A percentile compares a stretch with the other conserved stretches of the same genome.
These are phyloP conservation scores for Fistulina hepatica DNA, from an alignment of 1,284 basidiomycete genomes.

Conservation along the genomic window DNA sequence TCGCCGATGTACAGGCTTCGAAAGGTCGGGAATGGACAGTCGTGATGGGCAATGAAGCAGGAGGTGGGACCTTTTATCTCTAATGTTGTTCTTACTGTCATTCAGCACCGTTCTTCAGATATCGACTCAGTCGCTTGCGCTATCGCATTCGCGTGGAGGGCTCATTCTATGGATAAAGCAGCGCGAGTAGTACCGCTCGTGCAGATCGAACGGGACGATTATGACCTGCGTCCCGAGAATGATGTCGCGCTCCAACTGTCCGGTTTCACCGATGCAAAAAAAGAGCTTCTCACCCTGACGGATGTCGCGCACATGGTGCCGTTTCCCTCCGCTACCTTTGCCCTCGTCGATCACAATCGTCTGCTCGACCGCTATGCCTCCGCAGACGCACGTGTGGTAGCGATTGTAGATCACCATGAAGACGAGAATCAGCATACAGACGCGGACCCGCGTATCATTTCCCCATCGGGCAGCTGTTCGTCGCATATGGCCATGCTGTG, in stretches of 20 bases:
- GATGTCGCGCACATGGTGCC: constrained; percentile 38
- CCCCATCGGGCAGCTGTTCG: constrained; percentile 66
- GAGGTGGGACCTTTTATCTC: constrained; percentile 45
- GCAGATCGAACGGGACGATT: constrained; percentile 59
- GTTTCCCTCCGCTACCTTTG: constrained; percentile 58
- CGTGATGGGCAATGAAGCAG: constrained; percentile 87
- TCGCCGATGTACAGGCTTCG: constrained; percentile 10
- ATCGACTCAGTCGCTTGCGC: constrained; percentile 81
- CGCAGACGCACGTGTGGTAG: constrained; percentile 43
- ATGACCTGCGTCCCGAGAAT: constrained; percentile 83
- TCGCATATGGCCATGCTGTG: constrained; percentile 59
- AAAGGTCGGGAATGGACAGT: constrained; percentile 55
- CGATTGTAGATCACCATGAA: constrained; percentile 89
- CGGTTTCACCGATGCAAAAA: constrained; percentile 34
- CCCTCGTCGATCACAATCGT: constrained; percentile 84
- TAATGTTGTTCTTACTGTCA: constrained; percentile 5
- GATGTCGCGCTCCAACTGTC: constrained; percentile 56
- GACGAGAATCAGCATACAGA: constrained; percentile 67
- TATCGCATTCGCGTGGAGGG: constrained; percentile 74
- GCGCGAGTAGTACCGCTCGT: constrained; percentile 74
- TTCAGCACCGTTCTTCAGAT: constrained; percentile 39
- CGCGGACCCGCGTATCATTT: constrained; percentile 59
- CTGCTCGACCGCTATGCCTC: constrained; percentile 43
- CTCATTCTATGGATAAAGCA: too few relatives aligned
- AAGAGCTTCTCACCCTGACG: constrained; percentile 46